Evolutionary conservation across 2,329 filamentous ascomycete species (phyloP).

Genomic region (Diaporthe humulicola): DNA sequence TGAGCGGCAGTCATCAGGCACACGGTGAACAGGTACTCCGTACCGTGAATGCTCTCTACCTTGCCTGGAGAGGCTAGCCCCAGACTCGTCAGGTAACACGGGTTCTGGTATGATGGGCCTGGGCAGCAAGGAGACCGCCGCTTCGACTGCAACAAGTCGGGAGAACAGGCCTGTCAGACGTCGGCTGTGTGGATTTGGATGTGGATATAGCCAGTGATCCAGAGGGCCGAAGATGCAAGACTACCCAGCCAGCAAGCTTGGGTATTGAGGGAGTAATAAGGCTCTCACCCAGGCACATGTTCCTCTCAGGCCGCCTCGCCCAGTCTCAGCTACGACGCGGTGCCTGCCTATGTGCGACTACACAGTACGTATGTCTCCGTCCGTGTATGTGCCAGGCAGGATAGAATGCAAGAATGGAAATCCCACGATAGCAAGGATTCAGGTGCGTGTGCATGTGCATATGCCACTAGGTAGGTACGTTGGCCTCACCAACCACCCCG

Average conservation of each 20-base stretch:
- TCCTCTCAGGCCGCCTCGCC: conserved; percentile 9
- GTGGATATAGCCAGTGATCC: conserved; percentile 1
- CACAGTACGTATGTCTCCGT: not conserved
- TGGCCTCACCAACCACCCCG: conserved; percentile 17
- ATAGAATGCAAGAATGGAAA: not conserved
- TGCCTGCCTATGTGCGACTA: conserved; percentile 6
- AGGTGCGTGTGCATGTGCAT: conserved; percentile 8
- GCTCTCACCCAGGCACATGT: not conserved
- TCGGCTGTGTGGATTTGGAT: not conserved
- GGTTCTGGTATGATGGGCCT: not conserved
- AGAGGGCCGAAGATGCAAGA: not conserved
- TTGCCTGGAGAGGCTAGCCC: conserved; percentile 19
- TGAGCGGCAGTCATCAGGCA: not conserved
- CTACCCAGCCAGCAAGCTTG: not conserved
- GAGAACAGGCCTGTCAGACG: not conserved
- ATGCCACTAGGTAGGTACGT: not conserved
- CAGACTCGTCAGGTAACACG: conserved; percentile 14
- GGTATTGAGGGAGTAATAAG: not conserved
- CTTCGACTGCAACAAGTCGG: conserved; percentile 4
- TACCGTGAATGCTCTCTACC: not conserved
- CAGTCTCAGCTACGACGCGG: not conserved
- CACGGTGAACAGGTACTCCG: not conserved
- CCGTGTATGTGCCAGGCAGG: not conserved
- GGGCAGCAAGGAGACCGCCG: conserved; percentile 19
- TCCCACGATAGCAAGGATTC: not conserved